A percentile compares a stretch with the other conserved stretches of the same genome.
phyloP scores from a whole-genome alignment of 805 yeast species.

The Huiozyma sinensis region DNA sequence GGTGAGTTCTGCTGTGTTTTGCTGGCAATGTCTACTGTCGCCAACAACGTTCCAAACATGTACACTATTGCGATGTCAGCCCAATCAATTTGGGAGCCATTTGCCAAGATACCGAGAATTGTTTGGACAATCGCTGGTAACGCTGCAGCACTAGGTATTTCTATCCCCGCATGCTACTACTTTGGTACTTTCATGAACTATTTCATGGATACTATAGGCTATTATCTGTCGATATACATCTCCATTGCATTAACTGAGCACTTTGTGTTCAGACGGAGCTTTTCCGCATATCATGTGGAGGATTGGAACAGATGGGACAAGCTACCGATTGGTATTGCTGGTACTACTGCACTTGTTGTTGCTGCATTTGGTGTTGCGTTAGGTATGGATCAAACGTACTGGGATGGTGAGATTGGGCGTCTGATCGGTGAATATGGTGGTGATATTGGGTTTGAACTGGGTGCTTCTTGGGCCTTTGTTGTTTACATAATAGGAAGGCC shows the following conservation, averaged over 20 bases:
- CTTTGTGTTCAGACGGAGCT: constrained; percentile 52
- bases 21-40: constrained; percentile 74
- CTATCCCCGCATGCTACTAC: constrained; percentile 77
- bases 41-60: constrained; percentile 90
- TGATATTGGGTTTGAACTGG: constrained; percentile 80
- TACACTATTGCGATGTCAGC: constrained; percentile 82
- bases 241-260: constrained; percentile 74
- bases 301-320: constrained; percentile 46
- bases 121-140: constrained; percentile 74
- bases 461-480: constrained; percentile 53
- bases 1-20: constrained; percentile 85
- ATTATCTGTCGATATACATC: constrained; percentile 80
- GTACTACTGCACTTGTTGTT: constrained; percentile 63
- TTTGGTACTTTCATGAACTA: constrained; percentile 65
- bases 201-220: constrained; percentile 87
- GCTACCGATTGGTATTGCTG: constrained; percentile 72
- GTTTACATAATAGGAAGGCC: constrained; percentile 50
- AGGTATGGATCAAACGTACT: constrained; percentile 87
- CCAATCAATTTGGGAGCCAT: constrained; percentile 71
- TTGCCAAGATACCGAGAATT: constrained; percentile 69
- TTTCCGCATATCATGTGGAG: constrained; percentile 49
- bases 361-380: constrained; percentile 80
- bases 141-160: constrained; percentile 67
- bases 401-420: constrained; percentile 55
- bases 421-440: constrained; percentile 63